phyloP scores from a whole-genome alignment of 169 alveolate genomes.

The Babesia bigemina region DNA sequence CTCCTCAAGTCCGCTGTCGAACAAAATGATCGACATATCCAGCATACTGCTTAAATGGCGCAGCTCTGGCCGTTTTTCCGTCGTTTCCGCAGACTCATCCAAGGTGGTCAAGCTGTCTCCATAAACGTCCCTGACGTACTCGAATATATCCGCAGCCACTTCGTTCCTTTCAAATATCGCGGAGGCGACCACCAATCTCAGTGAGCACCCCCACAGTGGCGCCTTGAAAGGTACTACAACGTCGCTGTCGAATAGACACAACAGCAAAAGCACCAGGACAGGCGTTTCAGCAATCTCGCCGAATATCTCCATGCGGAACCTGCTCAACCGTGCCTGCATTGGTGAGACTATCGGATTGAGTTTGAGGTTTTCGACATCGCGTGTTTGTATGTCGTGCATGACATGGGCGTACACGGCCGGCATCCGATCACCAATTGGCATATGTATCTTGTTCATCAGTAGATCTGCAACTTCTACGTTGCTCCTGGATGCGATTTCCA shows the following conservation, averaged over 20 bases:
- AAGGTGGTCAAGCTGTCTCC: not conserved
- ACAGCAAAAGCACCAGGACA: constrained; percentile 6
- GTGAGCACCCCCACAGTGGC: not conserved
- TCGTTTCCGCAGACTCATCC: not conserved
- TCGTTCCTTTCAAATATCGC: constrained; percentile 5
- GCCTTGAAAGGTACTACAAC: constrained; percentile 5
- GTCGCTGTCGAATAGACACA: constrained; percentile 9
- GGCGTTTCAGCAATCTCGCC: constrained; percentile 27
- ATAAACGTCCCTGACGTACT: not conserved
- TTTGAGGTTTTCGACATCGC: constrained; percentile 16
- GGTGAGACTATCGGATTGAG: not conserved
- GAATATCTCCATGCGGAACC: constrained; percentile 27
- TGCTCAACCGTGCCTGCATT: constrained; percentile 4
- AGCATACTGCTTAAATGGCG: not conserved
- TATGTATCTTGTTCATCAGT: not conserved
- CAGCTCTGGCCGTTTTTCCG: not conserved
- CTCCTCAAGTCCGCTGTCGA: not conserved
- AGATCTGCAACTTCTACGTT: not conserved
- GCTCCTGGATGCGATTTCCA: not conserved
- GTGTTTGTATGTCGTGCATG: not conserved
- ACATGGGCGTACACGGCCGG: constrained; percentile 13
- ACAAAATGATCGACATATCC: constrained; percentile 7
- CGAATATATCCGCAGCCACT: constrained; percentile 7
- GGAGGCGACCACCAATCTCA: not conserved
- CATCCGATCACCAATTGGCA: constrained; percentile 3